These are phyloP conservation scores for Aureobasidium mangrovei DNA, from an alignment of 2,329 filamentous ascomycete genomes.

Conservation along the genomic window DNA sequence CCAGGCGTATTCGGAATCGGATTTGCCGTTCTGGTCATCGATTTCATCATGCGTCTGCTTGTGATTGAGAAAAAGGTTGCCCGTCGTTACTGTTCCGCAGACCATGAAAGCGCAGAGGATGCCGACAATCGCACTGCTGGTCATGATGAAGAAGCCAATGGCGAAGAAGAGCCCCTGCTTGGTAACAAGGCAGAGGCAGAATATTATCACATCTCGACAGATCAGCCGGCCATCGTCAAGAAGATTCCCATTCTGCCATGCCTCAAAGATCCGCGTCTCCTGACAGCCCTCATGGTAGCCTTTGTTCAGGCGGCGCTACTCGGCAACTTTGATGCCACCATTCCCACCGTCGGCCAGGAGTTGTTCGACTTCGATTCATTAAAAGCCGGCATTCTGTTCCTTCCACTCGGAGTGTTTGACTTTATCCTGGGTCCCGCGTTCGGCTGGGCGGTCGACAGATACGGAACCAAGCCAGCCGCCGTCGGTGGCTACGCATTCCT, in stretches of 20 bases:
- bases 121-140: not conserved
- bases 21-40: conserved; percentile 45
- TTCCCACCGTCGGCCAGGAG: conserved; percentile 37
- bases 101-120: conserved; percentile 20
- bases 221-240: conserved; percentile 33
- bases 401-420: conserved; percentile 37
- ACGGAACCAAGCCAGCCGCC: conserved; percentile 36
- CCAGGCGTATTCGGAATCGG: conserved; percentile 50
- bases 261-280: conserved; percentile 32
- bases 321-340: conserved; percentile 40
- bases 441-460: conserved; percentile 40
- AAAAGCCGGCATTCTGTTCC: conserved; percentile 37
- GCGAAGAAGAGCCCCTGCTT: conserved; percentile 32
- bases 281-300: conserved; percentile 32
- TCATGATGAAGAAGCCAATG: conserved; percentile 19
- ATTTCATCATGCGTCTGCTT: conserved; percentile 51
- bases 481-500: conserved; percentile 36
- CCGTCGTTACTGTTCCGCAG: conserved; percentile 32
- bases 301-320: conserved; percentile 38
- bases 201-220: conserved; percentile 36
- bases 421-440: conserved; percentile 39
- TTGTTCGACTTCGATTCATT: conserved; percentile 38
- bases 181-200: conserved; percentile 27
- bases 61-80: conserved; percentile 57
- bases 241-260: conserved; percentile 42